phyloP scores from a whole-genome alignment of 129 eudicot genomes.

The Dittrichia graveolens region DNA sequence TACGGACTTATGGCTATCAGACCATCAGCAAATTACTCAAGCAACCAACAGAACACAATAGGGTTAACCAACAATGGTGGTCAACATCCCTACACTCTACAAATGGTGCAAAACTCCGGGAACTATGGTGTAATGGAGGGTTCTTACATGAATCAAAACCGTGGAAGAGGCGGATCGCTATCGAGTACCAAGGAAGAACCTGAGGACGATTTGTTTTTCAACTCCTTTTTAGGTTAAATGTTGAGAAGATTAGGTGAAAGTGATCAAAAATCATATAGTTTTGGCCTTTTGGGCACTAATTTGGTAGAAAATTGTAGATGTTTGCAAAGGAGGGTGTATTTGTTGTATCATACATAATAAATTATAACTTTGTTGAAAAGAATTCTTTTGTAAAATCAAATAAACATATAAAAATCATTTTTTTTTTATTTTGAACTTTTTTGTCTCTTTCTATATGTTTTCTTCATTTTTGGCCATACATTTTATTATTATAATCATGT shows the following conservation, averaged over 20 bases:
- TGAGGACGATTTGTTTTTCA: slow-evolving; percentile 62
- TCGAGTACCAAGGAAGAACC: slow-evolving; percentile 77
- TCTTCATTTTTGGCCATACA: too few species aligned
- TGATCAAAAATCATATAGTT: slow-evolving; percentile 24
- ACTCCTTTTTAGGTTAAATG: slow-evolving; percentile 47
- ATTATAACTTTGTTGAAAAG: slow-evolving; percentile 1
- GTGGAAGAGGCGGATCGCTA: slow-evolving; percentile 32
- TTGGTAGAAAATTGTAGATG: slow-evolving; percentile 31
- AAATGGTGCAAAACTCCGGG: slow-evolving; percentile 61
- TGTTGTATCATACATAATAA: slow-evolving; percentile 34
- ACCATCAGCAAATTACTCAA: slow-evolving; percentile 51
- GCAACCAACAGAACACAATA: slow-evolving; percentile 36
- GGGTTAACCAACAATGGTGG: slow-evolving; percentile 42
- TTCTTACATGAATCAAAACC: slow-evolving; percentile 43
- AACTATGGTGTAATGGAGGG: slow-evolving; percentile 42
- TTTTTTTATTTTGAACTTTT: too few species aligned
- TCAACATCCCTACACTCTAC: slow-evolving; percentile 73
- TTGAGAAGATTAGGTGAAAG: neutral
- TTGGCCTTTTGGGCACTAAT: slow-evolving; percentile 27
- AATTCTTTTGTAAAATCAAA: slow-evolving; percentile 20
- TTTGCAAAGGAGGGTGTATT: slow-evolving; percentile 6
- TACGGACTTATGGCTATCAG: slow-evolving; percentile 55
- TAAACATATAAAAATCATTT: neutral
- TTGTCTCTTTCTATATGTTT: too few species aligned
- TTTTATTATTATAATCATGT: too few species aligned